Percentiles rank a stretch among this genome's conserved stretches.
These are phyloP conservation scores for Calamus simplicifolius DNA, from an alignment of 176 grass and related monocot species.

Conservation along the genomic window DNA sequence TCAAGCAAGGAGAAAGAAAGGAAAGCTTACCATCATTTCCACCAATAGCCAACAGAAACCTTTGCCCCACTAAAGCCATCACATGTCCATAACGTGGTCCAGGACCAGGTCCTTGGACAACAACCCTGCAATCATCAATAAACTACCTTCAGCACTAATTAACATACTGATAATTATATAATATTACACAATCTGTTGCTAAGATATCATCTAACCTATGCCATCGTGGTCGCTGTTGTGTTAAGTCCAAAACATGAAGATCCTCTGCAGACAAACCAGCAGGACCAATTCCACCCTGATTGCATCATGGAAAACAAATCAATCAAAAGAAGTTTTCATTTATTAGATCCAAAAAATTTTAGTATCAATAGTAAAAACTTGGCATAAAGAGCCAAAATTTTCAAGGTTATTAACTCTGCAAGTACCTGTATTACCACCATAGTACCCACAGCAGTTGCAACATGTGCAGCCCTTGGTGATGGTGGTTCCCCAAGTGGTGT, in stretches of 20 bases:
- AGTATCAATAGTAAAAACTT: no score
- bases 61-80: conserved; percentile 96
- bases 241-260: conserved; percentile 94
- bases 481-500: conserved; percentile 91
- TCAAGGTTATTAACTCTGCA: background rate
- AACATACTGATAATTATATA: background rate
- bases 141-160: background rate
- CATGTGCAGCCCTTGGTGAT: conserved; percentile 96
- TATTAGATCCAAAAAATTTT: no score
- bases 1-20: background rate
- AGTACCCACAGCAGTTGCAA: conserved; percentile 92
- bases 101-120: conserved; percentile 93
- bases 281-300: conserved; percentile 95
- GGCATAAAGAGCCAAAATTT: background rate
- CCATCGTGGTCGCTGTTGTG: conserved; percentile 84
- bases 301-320: conserved; percentile 7
- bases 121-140: conserved; percentile 43
- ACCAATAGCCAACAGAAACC: conserved; percentile 91
- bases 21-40: conserved; percentile 83
- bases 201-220: conserved; percentile 51
- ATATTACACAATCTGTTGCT: background rate
- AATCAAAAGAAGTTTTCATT: background rate
- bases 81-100: conserved; percentile 94
- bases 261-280: conserved; percentile 95
- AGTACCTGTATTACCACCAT: conserved; percentile 99